Conservation (phyloP, 2,329 filamentous ascomycete species). For the Fusarium mangiferae region DNA sequence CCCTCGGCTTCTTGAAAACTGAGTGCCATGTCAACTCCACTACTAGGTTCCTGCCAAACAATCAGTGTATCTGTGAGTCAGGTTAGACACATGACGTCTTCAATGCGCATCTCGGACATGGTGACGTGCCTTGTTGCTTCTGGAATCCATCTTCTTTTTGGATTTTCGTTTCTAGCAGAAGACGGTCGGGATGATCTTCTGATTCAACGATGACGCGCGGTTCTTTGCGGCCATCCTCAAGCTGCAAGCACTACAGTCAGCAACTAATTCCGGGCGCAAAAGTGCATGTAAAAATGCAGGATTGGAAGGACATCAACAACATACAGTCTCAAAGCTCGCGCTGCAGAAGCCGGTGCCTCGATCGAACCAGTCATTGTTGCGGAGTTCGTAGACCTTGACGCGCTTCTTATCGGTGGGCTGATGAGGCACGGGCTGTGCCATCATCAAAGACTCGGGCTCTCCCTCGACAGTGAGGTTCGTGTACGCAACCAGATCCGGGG, state of each 20-base stretch:
- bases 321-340: conserved; percentile 78
- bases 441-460: conserved; percentile 72
- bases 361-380: conserved; percentile 99
- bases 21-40: conserved; percentile 93
- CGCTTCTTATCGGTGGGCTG: conserved; percentile 74
- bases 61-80: conserved; percentile 84
- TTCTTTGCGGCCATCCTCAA: conserved; percentile 75
- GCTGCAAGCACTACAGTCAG: conserved; percentile 53
- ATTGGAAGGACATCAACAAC: conserved; percentile 47
- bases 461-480: conserved; percentile 60
- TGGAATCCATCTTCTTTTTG: conserved; percentile 96
- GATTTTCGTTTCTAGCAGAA: conserved; percentile 89
- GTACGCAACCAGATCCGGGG: conserved; percentile 63
- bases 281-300: conserved; percentile 3
- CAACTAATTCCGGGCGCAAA: conserved; percentile 17
- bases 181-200: conserved; percentile 86
- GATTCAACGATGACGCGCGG: conserved; percentile 91
- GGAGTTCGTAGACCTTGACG: conserved; percentile 99
- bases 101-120: conserved; percentile 3
- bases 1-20: conserved; percentile 98
- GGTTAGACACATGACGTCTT: conserved; percentile 42
- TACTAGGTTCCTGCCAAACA: conserved; percentile 90
- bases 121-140: conserved; percentile 86
- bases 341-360: conserved; percentile 95
- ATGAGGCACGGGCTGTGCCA: conserved; percentile 78